Percentiles rank a stretch among this genome's conserved stretches.
Conservation (phyloP, 495 filamentous ascomycete genomes). For the Aspergillus ostianus region DNA sequence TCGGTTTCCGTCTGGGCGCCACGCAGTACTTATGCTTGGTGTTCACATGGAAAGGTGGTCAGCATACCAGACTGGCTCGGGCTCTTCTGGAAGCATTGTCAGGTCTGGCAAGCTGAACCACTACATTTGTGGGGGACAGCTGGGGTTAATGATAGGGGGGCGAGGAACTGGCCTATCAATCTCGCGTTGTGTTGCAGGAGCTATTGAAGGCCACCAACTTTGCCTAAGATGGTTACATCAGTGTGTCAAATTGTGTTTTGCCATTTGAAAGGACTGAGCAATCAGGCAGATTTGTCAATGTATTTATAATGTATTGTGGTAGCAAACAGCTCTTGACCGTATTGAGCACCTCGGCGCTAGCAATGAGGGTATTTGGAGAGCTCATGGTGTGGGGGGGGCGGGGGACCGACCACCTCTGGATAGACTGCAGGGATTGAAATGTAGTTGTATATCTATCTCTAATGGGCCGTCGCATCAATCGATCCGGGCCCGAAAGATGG, state of each 20-base stretch:
- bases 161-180: too few relatives aligned
- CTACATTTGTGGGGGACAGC: neutral
- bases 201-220: neutral
- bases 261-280: neutral
- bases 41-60: neutral
- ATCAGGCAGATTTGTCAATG: neutral
- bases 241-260: neutral
- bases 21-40: neutral
- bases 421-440: too few relatives aligned
- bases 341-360: too few relatives aligned
- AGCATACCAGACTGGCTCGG: neutral
- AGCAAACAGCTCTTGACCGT: too few relatives aligned
- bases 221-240: neutral
- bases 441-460: too few relatives aligned
- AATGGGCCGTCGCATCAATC: too few relatives aligned
- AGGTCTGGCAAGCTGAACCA: neutral
- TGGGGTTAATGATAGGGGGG: neutral
- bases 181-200: neutral
- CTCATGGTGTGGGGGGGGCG: too few relatives aligned
- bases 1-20: neutral
- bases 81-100: neutral
- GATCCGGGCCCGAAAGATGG: too few relatives aligned
- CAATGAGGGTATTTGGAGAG: too few relatives aligned
- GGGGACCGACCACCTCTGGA: too few relatives aligned
- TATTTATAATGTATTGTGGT: too few relatives aligned